Conservation (phyloP, 805 yeast genomes). For the Grigorovia yakushimaensis region DNA sequence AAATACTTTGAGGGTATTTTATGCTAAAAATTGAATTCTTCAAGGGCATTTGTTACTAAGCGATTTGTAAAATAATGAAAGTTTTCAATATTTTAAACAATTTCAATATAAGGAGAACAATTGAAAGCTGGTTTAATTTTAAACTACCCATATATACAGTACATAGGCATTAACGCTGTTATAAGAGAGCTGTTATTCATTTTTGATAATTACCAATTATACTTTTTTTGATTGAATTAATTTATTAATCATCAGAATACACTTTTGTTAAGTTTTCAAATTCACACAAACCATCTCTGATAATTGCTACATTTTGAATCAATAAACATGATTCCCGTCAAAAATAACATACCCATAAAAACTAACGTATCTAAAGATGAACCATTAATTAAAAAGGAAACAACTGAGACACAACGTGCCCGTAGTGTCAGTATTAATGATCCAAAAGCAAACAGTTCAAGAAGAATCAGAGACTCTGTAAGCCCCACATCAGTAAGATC, state of each 20-base stretch:
- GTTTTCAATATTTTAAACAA: not conserved
- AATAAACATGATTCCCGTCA: not conserved
- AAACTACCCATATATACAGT: not conserved
- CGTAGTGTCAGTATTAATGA: not conserved
- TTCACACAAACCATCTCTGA: no score
- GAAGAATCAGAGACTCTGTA: slow-evolving; percentile 9
- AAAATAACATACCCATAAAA: not conserved
- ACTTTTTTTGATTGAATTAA: no score
- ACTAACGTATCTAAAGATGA: not conserved
- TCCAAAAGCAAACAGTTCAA: not conserved
- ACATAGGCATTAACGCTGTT: not conserved
- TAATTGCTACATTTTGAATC: no score
- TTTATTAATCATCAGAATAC: no score
- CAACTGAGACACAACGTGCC: not conserved
- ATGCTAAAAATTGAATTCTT: no score
- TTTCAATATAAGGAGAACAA: not conserved
- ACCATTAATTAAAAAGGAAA: not conserved
- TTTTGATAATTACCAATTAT: no score
- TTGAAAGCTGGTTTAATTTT: not conserved
- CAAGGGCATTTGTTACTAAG: not conserved
- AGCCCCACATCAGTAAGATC: slow-evolving; percentile 12
- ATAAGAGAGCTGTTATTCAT: not conserved
- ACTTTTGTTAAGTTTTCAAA: no score
- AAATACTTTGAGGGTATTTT: not conserved
- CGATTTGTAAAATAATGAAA: not conserved